Evolutionary conservation across 768 basidiomycete species (phyloP), one percentile per base, ranked within the genome.

Genomic region (Polyporus arcularius): DNA sequence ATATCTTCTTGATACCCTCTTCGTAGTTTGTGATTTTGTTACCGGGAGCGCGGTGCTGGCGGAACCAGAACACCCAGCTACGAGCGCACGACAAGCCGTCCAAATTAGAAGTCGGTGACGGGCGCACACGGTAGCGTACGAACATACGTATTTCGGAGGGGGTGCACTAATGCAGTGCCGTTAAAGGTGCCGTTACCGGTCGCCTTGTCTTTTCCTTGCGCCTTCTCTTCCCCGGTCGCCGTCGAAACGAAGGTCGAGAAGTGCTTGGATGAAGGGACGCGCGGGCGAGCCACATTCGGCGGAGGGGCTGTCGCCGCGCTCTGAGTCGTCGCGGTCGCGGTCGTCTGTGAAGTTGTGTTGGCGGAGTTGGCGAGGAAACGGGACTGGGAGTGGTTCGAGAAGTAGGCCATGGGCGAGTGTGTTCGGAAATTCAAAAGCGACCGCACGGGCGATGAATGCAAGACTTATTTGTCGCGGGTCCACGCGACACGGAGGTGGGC

Each of bases 61-160:
- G 85, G 77, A 93, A 95, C 89, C 90, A 95, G 72, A 94, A 94
- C 6, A 92, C 83, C 93, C 93, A 95, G 59, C 91, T 93, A 70
- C 52, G 48, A 40, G 18, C 28, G 38, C 40, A 49, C 21, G 7
- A 31, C 26, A 28, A 28, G 40, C 26, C 11, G 62, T 67, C 21
- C 21, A 26, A 26, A 26, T 26, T 64, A 66, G 68, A 35, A 64
- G 53, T 58, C 55, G 47, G 67, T 56, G 58, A 52, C 55, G 57
- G 49, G 58, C 57, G 57, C 47, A 61, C 58, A 63, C 58, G 58
- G 62, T 55, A 69, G 61, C 69, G 67, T 79, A 85, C 82, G 83
- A 86, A 89, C 90, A 86, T 89, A 92, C 90, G 91, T 92, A 80
- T 89, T 89, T 82, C 88, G 80, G 65, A 93, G 80, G 56, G 90